These are phyloP conservation scores for Bruguiera hainesii DNA, from an alignment of 441 rosid species.

Conservation along the genomic window DNA sequence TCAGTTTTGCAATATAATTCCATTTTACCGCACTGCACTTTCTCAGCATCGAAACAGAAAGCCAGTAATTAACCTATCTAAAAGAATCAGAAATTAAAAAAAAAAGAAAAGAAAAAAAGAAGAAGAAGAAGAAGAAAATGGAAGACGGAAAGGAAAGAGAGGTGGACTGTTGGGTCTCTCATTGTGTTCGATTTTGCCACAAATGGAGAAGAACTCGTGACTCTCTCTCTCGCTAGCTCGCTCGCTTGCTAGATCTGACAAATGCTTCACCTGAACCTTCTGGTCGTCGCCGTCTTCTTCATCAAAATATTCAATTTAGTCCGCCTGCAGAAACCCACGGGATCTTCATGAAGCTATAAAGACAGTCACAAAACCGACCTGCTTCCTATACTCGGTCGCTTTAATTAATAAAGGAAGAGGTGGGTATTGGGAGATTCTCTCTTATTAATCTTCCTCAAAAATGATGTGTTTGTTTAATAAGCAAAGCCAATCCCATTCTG, in stretches of 20 bases:
- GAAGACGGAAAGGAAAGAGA: not conserved
- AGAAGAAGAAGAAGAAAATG: too few species aligned
- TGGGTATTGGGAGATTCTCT: too few species aligned
- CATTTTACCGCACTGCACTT: slow-evolving; percentile 6
- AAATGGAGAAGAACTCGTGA: slow-evolving; percentile 95
- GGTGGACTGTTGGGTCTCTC: slow-evolving; percentile 47
- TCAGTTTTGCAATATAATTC: not conserved
- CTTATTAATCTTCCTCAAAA: too few species aligned
- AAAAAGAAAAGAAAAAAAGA: not conserved
- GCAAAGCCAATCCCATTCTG: too few species aligned
- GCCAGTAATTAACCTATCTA: not conserved
- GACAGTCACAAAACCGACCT: too few species aligned
- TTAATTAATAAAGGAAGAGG: too few species aligned
- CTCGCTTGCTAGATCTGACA: slow-evolving; percentile 94
- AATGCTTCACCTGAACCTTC: slow-evolving; percentile 72
- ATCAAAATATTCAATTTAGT: too few species aligned
- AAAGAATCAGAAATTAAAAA: not conserved
- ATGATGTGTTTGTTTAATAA: too few species aligned
- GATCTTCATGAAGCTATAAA: too few species aligned
- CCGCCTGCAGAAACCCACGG: too few species aligned
- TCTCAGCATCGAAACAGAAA: slow-evolving; percentile 23
- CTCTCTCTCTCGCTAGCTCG: slow-evolving; percentile 46
- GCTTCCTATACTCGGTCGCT: too few species aligned
- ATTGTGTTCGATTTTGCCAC: slow-evolving; percentile 79
- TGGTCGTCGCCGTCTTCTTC: slow-evolving; percentile 31